These are phyloP conservation scores for Xerophyta viscosa DNA, from an alignment of 106 monocot genomes.

Conservation along the genomic window DNA sequence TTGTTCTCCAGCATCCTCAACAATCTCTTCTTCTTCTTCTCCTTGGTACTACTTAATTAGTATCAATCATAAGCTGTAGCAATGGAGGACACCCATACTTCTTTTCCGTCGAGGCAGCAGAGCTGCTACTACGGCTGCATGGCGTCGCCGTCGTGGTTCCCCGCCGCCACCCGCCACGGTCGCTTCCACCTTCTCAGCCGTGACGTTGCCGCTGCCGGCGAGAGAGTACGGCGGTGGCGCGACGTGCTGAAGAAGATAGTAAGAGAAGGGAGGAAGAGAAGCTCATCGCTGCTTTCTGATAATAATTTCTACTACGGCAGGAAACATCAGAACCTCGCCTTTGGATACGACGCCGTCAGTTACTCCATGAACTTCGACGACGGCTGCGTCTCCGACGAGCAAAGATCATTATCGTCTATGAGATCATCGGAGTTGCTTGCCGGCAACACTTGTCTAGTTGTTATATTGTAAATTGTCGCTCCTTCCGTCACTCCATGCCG, in stretches of 20 bases:
- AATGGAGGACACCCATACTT: too few relatives aligned
- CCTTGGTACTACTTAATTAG: too few relatives aligned
- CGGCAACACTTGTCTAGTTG: too few relatives aligned
- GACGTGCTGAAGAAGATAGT: constrained; percentile 22
- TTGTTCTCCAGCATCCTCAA: too few relatives aligned
- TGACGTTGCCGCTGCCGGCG: constrained; percentile 3
- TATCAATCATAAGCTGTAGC: too few relatives aligned
- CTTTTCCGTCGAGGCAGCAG: neutral
- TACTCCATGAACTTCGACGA: constrained; percentile 60
- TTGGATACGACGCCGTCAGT: constrained; percentile 37
- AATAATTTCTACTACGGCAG: neutral
- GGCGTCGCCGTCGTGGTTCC: constrained; percentile 31
- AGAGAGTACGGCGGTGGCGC: constrained; percentile 17
- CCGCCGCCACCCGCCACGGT: constrained; percentile 1
- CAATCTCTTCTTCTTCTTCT: too few relatives aligned
- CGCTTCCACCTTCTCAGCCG: constrained; percentile 17
- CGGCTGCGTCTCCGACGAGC: constrained; percentile 5
- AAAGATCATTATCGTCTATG: neutral
- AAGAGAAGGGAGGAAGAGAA: constrained; percentile 20
- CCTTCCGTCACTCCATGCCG: too few relatives aligned
- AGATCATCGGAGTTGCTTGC: neutral
- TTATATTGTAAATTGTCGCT: too few relatives aligned
- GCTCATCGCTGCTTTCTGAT: constrained; percentile 1
- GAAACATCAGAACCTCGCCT: constrained; percentile 14
- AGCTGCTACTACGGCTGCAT: constrained; percentile 18